Conservation (phyloP, 495 filamentous ascomycete genomes). For the Penicillium fimorum region DNA sequence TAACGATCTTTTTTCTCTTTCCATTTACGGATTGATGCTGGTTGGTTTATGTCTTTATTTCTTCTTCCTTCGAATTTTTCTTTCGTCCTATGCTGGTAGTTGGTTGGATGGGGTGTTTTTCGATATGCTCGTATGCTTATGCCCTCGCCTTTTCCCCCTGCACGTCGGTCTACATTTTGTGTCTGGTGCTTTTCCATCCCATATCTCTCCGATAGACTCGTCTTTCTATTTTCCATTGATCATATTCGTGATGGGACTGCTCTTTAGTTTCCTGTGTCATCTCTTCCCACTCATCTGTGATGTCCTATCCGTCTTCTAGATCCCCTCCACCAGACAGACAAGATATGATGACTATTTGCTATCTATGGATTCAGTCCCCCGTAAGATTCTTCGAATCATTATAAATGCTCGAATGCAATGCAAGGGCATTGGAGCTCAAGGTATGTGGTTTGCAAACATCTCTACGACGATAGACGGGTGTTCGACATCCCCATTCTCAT, state of each 20-base stretch:
- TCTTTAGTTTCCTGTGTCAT: background rate
- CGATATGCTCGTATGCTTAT: constrained; percentile 6
- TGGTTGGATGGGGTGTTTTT: constrained; percentile 10
- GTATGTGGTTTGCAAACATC: background rate
- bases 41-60: constrained; percentile 15
- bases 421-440: background rate
- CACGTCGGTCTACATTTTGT: background rate
- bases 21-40: constrained; percentile 15
- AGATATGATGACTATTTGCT: background rate
- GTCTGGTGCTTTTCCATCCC: background rate
- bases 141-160: background rate
- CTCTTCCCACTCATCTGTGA: background rate
- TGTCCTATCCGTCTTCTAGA: background rate
- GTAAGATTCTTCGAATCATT: background rate
- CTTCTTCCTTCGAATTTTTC: constrained; percentile 3
- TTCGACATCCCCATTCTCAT: constrained; percentile 4
- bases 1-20: constrained; percentile 26
- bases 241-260: background rate
- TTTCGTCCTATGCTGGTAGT: constrained; percentile 8
- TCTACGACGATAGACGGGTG: background rate
- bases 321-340: background rate
- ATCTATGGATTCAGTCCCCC: background rate
- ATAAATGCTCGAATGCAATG: background rate
- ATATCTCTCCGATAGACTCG: constrained; percentile 4
- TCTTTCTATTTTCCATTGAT: background rate